Conservation (phyloP, 2,329 filamentous ascomycete genomes). For the Colletotrichum lupini region DNA sequence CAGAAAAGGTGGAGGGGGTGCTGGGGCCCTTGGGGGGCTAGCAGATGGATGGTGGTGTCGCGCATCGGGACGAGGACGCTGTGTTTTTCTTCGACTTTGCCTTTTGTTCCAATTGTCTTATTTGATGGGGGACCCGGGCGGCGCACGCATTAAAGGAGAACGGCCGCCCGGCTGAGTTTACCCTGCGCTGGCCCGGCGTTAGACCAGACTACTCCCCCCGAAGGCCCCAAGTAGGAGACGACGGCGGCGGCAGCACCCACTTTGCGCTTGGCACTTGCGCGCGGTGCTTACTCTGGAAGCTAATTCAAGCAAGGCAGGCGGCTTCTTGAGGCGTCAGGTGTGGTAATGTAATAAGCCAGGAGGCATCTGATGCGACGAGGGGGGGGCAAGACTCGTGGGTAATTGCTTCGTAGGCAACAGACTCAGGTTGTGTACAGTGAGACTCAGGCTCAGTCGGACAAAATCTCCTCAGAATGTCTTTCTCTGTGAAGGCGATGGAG, state of each 20-base stretch:
- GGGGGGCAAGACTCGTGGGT: background rate
- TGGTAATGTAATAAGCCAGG: background rate
- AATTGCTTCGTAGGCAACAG: background rate
- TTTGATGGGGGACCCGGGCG: slow-evolving; percentile 7
- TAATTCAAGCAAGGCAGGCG: background rate
- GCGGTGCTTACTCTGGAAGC: slow-evolving; percentile 16
- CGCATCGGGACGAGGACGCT: slow-evolving; percentile 12
- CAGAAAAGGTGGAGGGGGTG: background rate
- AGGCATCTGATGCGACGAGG: background rate
- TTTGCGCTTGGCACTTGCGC: background rate
- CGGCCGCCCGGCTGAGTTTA: slow-evolving; percentile 24
- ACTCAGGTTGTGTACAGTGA: background rate
- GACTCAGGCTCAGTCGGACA: slow-evolving; percentile 19
- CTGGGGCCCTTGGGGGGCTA: background rate
- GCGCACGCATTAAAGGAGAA: slow-evolving; percentile 22
- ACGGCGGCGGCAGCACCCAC: slow-evolving; percentile 28
- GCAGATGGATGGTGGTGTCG: slow-evolving; percentile 14
- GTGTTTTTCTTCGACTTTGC: background rate
- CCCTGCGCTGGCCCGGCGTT: slow-evolving; percentile 19
- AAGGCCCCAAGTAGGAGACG: slow-evolving; percentile 4
- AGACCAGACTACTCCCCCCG: slow-evolving; percentile 7
- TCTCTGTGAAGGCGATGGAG: background rate
- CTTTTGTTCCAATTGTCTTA: background rate
- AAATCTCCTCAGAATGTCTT: slow-evolving; percentile 31
- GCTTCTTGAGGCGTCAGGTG: background rate